Evolutionary conservation across 169 alveolate species (phyloP), one percentile per base, ranked within the genome.

Genomic region (Plasmodium malariae): DNA sequence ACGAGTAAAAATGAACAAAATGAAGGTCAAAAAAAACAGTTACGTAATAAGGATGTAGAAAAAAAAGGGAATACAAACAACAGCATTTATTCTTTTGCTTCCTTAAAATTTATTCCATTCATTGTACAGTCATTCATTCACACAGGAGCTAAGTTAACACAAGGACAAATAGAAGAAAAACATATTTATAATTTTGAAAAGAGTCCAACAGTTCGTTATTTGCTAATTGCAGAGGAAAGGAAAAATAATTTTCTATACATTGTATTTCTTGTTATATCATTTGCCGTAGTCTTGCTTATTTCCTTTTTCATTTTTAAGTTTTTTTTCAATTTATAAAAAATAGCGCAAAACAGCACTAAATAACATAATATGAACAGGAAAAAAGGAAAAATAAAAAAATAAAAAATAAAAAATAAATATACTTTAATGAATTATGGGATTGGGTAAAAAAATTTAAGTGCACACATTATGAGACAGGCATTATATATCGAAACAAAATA

Each of bases 231-330:
- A 48, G 78, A 78, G 55, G 89, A 63, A 43, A 51, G 89, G 28
- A 65, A 69, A 48, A 69, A 78, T 37, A 26, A 57, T 17, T 78
- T 43, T 57, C 34, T 48, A 19, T 78, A 62, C 21, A 78, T 78
- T 3, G 6, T 40, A 62, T 78, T 78, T 37, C 19, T 78, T 30
- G 78, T 78, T 40, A 26, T 49, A 3, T 60, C 89, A 19, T 78
- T 78, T 45, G 26, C 48, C 2, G 89, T 78, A 12, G 78, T 78
- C 24, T 45, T 78, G 19, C 59, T 78, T 45, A 36, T 63, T 1
- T 65, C 89, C 19, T 32, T 78, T 78, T 78, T 78, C 63, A 37
- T 78, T 62, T 78, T 78, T 32, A 78, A 78, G 30, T 78, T 62
- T 78, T 78, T 78, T 32, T 78, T 78, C 37, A 63, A 78, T 26